Conservation (phyloP, 768 basidiomycete species). For the Paxillus involutus region DNA sequence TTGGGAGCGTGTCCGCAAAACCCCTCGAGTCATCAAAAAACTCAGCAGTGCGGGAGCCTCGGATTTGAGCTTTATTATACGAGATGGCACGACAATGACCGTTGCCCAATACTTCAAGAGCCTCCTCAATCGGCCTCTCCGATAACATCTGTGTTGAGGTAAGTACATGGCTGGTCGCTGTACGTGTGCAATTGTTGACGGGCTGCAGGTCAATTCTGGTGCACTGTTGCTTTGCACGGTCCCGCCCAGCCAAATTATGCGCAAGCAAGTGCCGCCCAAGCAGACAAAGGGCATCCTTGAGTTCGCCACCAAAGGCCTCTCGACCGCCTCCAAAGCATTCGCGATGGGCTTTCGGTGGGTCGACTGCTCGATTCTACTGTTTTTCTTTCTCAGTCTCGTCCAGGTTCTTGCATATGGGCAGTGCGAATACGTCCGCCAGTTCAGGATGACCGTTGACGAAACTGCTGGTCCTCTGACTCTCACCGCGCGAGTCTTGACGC, state of each 20-base stretch:
- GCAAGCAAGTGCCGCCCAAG: slow-evolving; percentile 68
- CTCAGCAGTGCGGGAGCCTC: slow-evolving; percentile 71
- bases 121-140: slow-evolving; percentile 55
- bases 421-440: slow-evolving; percentile 72
- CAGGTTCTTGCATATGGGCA: too few relatives aligned
- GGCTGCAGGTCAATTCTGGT: too few relatives aligned
- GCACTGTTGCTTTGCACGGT: too few relatives aligned
- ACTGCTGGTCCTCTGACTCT: too few relatives aligned
- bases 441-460: slow-evolving; percentile 64
- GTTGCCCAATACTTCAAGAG: too few relatives aligned
- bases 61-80: slow-evolving; percentile 52
- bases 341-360: slow-evolving; percentile 50
- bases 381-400: slow-evolving; percentile 18
- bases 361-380: not conserved
- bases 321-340: too few relatives aligned
- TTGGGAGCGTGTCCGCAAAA: slow-evolving; percentile 36
- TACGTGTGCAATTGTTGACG: too few relatives aligned
- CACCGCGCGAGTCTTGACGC: too few relatives aligned
- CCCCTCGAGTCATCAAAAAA: slow-evolving; percentile 60
- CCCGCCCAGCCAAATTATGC: slow-evolving; percentile 68
- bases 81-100: slow-evolving; percentile 67
- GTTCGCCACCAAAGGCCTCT: too few relatives aligned
- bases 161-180: slow-evolving; percentile 19
- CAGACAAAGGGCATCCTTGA: slow-evolving; percentile 61
- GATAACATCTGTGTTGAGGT: slow-evolving; percentile 72